These are phyloP conservation scores for Eremochloa ophiuroides DNA, from an alignment of 176 grass and related monocot species.

Conservation along the genomic window DNA sequence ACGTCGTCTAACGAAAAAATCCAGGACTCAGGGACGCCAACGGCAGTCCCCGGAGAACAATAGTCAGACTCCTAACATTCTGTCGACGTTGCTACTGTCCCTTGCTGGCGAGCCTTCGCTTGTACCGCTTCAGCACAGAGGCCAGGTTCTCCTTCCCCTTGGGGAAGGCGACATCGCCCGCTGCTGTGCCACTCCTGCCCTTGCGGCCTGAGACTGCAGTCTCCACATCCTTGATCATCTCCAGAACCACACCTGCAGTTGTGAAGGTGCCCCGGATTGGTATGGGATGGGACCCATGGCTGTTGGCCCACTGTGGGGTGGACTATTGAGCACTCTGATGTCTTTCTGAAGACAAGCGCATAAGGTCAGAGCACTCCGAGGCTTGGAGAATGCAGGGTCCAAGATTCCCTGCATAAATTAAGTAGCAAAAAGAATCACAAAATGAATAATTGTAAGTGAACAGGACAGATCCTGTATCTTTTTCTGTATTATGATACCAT, in stretches of 20 bases:
- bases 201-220: constrained; percentile 69
- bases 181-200: constrained; percentile 84
- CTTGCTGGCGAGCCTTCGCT: constrained; percentile 75
- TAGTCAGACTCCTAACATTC: constrained; percentile 39
- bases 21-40: constrained; percentile 24
- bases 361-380: constrained; percentile 33
- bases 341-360: constrained; percentile 63
- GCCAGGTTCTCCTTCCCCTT: constrained; percentile 99
- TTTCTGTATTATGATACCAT: neutral
- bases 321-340: constrained; percentile 26
- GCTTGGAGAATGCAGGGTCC: constrained; percentile 79
- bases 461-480: neutral
- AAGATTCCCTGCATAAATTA: constrained; percentile 74
- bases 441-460: neutral
- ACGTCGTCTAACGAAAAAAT: constrained; percentile 79
- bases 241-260: constrained; percentile 52
- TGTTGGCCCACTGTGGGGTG: neutral
- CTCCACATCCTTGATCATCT: constrained; percentile 89
- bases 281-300: neutral
- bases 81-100: no score
- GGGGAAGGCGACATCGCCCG: constrained; percentile 92
- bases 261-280: constrained; percentile 57
- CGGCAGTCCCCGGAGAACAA: constrained; percentile 24
- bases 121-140: constrained; percentile 95
- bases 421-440: no score